Conservation (phyloP, 202 grass and related monocot genomes). For the Sporobolus alterniflorus region DNA sequence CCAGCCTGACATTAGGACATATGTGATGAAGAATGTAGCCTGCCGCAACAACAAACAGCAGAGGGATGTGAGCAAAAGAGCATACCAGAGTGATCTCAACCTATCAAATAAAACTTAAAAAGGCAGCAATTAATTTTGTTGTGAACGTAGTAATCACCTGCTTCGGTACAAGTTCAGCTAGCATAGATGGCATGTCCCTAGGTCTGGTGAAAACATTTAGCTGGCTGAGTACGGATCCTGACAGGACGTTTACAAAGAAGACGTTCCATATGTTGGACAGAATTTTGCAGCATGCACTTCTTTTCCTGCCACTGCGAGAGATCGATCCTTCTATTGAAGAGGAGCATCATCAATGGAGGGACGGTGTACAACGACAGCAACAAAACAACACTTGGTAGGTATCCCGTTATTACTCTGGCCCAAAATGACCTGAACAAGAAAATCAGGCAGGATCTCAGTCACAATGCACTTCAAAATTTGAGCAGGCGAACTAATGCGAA, state of each 20-base stretch:
- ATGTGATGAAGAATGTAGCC: constrained; percentile 98
- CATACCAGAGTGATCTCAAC: background rate
- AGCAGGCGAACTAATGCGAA: background rate
- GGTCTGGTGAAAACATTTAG: constrained; percentile 77
- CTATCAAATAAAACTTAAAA: background rate
- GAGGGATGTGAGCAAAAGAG: background rate
- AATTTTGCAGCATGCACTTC: constrained; percentile 85
- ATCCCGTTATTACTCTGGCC: constrained; percentile 75
- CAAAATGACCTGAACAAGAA: constrained; percentile 60
- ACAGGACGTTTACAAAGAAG: constrained; percentile 95
- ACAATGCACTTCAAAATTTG: constrained; percentile 11
- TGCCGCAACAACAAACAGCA: constrained; percentile 29
- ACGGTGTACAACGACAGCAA: constrained; percentile 83
- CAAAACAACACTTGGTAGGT: constrained; percentile 90
- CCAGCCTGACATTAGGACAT: constrained; percentile 93
- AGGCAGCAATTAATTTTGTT: too few relatives aligned
- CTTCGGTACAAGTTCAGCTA: constrained; percentile 87
- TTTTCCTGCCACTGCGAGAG: constrained; percentile 88
- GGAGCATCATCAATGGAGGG: constrained; percentile 88
- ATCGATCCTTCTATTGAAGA: constrained; percentile 85
- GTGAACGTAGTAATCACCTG: constrained; percentile 62
- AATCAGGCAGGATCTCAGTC: constrained; percentile 16
- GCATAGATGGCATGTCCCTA: constrained; percentile 76
- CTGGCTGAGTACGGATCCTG: constrained; percentile 77
- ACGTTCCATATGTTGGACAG: constrained; percentile 91